These are phyloP conservation scores for Styphnolobium japonicum DNA, from an alignment of 306 rosid genomes.

Conservation along the genomic window DNA sequence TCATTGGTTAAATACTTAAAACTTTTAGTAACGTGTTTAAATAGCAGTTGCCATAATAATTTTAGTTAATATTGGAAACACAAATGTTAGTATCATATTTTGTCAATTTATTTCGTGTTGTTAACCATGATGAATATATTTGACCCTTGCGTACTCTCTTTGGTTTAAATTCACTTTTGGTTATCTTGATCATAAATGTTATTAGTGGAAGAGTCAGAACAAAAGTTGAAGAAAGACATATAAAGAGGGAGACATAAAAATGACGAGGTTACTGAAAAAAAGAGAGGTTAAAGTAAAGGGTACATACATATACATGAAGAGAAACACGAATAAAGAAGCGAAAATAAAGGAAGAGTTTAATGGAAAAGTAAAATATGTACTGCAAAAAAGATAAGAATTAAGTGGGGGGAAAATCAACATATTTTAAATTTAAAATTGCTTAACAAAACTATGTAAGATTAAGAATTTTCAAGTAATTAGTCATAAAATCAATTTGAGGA, in stretches of 20 bases:
- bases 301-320: not conserved
- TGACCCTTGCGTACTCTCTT: not conserved
- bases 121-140: not conserved
- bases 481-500: not conserved
- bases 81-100: too few species aligned
- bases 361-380: too few species aligned
- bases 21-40: not conserved
- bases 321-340: not conserved
- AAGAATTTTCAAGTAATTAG: not conserved
- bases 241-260: not conserved
- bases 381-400: too few species aligned
- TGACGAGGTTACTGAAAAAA: not conserved
- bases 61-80: not conserved
- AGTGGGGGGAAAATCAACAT: too few species aligned
- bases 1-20: not conserved
- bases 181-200: not conserved
- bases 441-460: not conserved
- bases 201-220: not conserved
- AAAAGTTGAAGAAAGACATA: not conserved
- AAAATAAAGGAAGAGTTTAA: too few species aligned
- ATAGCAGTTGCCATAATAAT: not conserved
- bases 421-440: not conserved
- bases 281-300: not conserved
- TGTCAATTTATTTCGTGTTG: not conserved
- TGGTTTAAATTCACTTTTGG: not conserved